Percentiles rank a stretch among this genome's conserved stretches.
Evolutionary conservation across 2,329 filamentous ascomycete genomes (phyloP).

Genomic region (Beauveria scarabaeidicola): DNA sequence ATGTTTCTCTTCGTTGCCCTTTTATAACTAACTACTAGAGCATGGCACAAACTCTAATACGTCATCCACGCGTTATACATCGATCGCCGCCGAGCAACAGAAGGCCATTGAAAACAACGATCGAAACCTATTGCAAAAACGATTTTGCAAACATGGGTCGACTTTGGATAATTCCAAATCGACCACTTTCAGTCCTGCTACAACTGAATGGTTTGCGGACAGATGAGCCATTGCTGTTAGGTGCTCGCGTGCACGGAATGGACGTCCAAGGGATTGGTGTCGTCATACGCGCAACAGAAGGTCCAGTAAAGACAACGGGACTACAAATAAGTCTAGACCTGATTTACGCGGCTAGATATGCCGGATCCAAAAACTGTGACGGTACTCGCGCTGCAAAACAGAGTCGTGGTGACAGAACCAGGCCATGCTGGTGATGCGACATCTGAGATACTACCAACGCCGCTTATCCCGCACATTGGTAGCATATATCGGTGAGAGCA

Average conservation of each 20-base stretch:
- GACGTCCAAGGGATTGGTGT: neutral
- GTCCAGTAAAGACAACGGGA: too few species aligned
- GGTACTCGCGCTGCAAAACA: too few species aligned
- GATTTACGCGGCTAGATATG: too few species aligned
- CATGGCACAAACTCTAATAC: neutral
- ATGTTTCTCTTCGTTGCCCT: neutral
- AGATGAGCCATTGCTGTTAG: neutral
- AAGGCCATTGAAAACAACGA: neutral
- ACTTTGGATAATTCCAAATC: neutral
- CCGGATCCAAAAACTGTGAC: too few species aligned
- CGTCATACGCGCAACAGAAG: neutral
- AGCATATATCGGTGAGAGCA: neutral
- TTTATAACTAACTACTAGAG: neutral
- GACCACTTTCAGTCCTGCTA: neutral
- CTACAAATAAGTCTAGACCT: too few species aligned
- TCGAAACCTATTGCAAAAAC: neutral
- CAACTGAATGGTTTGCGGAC: neutral
- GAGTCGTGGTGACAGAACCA: too few species aligned
- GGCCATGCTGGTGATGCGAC: too few species aligned
- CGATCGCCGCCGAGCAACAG: neutral
- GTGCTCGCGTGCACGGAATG: neutral
- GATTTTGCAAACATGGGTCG: neutral
- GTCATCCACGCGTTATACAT: slow-evolving; percentile 4
- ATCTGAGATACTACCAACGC: too few species aligned
- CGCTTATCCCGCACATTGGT: neutral